Evolutionary conservation across 176 grass and related monocot species (phyloP).

Genomic region (Aegilops sharonensis): DNA sequence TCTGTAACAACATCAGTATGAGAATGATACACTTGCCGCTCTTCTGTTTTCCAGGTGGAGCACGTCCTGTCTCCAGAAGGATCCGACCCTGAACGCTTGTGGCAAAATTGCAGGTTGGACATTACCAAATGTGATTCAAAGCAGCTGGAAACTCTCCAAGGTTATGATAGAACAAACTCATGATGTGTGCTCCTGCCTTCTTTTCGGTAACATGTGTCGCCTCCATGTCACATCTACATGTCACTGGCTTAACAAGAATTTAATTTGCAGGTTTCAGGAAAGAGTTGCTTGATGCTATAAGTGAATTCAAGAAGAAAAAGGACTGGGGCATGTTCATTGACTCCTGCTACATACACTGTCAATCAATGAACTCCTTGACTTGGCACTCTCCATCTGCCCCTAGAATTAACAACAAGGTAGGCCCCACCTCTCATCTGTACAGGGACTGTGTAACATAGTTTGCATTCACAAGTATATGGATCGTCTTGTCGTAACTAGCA

Average conservation of each 20-base stretch:
- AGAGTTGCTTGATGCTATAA: constrained; percentile 50
- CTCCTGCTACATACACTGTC: constrained; percentile 80
- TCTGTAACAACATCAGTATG: constrained; percentile 8
- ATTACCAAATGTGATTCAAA: constrained; percentile 65
- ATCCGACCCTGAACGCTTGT: constrained; percentile 56
- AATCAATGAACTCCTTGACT: constrained; percentile 51
- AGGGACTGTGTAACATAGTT: neutral
- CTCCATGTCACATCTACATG: neutral
- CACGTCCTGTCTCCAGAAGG: constrained; percentile 67
- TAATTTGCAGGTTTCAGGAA: constrained; percentile 60
- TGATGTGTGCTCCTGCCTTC: constrained; percentile 2
- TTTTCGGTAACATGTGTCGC: neutral
- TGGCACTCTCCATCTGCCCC: constrained; percentile 69
- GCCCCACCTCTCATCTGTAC: neutral
- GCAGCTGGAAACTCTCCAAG: constrained; percentile 65
- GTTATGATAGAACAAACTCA: constrained; percentile 31
- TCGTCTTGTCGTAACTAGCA: neutral
- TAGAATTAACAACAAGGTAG: constrained; percentile 74
- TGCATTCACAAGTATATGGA: neutral
- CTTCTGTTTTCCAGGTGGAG: constrained; percentile 53
- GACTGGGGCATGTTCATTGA: constrained; percentile 77
- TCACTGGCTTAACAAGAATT: neutral
- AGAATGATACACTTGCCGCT: neutral
- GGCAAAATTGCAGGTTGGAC: constrained; percentile 67
- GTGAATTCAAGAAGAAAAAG: constrained; percentile 56